Percentiles rank a stretch among this genome's conserved stretches.
phyloP scores from a whole-genome alignment of 345 rosid genomes.

The Eucalyptus cloeziana region DNA sequence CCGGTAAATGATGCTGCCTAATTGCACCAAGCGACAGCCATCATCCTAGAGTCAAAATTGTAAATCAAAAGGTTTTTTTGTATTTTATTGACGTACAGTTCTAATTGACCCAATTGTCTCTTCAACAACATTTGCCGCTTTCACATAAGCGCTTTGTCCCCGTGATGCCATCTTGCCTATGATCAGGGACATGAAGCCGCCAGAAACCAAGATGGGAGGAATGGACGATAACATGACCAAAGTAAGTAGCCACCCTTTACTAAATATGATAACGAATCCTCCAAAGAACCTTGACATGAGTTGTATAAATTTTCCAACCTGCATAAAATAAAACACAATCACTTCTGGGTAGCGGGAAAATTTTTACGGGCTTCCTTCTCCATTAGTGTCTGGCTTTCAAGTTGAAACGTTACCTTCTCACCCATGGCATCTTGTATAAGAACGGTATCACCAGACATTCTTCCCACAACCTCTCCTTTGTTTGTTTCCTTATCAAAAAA shows the following conservation, averaged over 20 bases:
- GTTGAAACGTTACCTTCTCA: slow-evolving; percentile 45
- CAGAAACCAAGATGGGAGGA: slow-evolving; percentile 57
- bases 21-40: slow-evolving; percentile 5
- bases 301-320: slow-evolving; percentile 89
- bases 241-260: slow-evolving; percentile 81
- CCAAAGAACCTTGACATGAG: slow-evolving; percentile 63
- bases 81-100: slow-evolving; percentile 25
- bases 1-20: slow-evolving; percentile 81
- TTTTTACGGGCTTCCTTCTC: background rate
- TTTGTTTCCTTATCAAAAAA: slow-evolving; percentile 79
- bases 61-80: background rate
- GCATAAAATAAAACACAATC: background rate
- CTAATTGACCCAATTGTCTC: slow-evolving; percentile 77
- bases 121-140: slow-evolving; percentile 63
- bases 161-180: slow-evolving; percentile 51
- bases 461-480: slow-evolving; percentile 81
- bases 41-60: background rate
- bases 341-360: background rate
- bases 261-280: slow-evolving; percentile 62
- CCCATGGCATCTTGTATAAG: slow-evolving; percentile 96
- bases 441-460: slow-evolving; percentile 96
- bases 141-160: slow-evolving; percentile 57
- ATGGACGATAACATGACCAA: slow-evolving; percentile 59
- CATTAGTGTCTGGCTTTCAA: background rate
- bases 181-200: slow-evolving; percentile 35